Conservation (phyloP, 225 moss, liverwort and hornwort genomes). For the Pseudisothecium myosuroides region DNA sequence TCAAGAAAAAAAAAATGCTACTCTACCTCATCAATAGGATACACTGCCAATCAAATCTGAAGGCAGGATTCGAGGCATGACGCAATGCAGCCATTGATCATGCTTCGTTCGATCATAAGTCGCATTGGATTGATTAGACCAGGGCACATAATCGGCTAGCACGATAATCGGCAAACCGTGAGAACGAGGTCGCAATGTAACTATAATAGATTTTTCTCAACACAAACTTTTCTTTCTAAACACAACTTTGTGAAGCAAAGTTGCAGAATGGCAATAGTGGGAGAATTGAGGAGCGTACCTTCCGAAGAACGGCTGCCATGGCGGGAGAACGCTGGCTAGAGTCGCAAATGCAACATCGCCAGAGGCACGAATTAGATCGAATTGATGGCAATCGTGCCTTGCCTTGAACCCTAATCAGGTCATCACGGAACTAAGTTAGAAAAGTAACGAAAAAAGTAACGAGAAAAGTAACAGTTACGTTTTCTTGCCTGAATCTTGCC, state of each 20-base stretch:
- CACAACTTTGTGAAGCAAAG: background rate
- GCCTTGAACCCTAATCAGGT: background rate
- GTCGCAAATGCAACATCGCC: background rate
- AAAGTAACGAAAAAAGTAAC: background rate
- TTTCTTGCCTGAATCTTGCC: background rate
- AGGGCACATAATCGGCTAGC: background rate
- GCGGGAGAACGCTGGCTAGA: background rate
- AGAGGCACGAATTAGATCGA: background rate
- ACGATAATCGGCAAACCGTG: background rate
- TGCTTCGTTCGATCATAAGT: background rate
- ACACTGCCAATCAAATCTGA: background rate
- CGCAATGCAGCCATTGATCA: background rate
- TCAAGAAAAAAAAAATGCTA: too few relatives aligned
- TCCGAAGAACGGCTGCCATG: constrained; percentile 13
- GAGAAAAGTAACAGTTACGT: background rate
- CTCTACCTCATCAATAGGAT: background rate
- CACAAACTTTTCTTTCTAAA: background rate
- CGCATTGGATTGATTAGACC: background rate
- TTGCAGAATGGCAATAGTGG: background rate
- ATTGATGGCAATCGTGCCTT: background rate
- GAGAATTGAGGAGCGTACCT: background rate
- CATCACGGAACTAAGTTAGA: background rate
- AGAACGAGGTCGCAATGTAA: background rate
- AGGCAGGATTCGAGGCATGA: background rate
- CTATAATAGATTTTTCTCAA: background rate